phyloP scores from a whole-genome alignment of 306 rosid species.

The Cicer chorassanicum region DNA sequence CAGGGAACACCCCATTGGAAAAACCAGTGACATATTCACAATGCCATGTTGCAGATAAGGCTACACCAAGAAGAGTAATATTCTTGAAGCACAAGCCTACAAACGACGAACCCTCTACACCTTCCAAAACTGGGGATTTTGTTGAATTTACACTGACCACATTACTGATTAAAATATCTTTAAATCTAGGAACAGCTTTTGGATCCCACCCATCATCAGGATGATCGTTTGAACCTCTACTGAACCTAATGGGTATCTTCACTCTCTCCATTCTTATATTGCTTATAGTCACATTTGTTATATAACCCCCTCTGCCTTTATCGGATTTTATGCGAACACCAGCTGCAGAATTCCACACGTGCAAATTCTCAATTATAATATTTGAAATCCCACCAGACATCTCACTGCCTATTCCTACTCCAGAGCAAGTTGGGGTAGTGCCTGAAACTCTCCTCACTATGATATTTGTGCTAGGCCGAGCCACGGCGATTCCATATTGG shows the following conservation, averaged over 20 bases:
- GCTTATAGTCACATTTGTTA: slow-evolving; percentile 65
- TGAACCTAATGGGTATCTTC: slow-evolving; percentile 81
- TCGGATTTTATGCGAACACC: slow-evolving; percentile 89
- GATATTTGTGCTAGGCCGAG: slow-evolving; percentile 76
- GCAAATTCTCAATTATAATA: slow-evolving; percentile 73
- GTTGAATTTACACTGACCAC: slow-evolving; percentile 74
- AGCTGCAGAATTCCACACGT: slow-evolving; percentile 87
- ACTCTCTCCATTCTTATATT: slow-evolving; percentile 79
- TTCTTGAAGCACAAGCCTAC: slow-evolving; percentile 81
- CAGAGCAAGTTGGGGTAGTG: slow-evolving; percentile 95
- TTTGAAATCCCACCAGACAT: slow-evolving; percentile 96
- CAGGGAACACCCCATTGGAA: slow-evolving; percentile 69
- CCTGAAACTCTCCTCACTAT: slow-evolving; percentile 86
- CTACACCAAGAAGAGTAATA: slow-evolving; percentile 64
- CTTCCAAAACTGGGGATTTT: slow-evolving; percentile 74
- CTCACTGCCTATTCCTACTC: slow-evolving; percentile 96
- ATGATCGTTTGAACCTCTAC: slow-evolving; percentile 90
- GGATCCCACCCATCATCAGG: slow-evolving; percentile 95
- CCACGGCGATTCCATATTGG: slow-evolving; percentile 81
- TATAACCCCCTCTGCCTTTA: slow-evolving; percentile 86
- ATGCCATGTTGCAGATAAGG: slow-evolving; percentile 63
- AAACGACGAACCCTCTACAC: slow-evolving; percentile 65
- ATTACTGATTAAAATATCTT: slow-evolving; percentile 65
- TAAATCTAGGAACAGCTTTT: slow-evolving; percentile 77
- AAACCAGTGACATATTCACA: slow-evolving; percentile 81